Conservation (phyloP, 495 filamentous ascomycete genomes). For the Hypoxylon crocopeplum region DNA sequence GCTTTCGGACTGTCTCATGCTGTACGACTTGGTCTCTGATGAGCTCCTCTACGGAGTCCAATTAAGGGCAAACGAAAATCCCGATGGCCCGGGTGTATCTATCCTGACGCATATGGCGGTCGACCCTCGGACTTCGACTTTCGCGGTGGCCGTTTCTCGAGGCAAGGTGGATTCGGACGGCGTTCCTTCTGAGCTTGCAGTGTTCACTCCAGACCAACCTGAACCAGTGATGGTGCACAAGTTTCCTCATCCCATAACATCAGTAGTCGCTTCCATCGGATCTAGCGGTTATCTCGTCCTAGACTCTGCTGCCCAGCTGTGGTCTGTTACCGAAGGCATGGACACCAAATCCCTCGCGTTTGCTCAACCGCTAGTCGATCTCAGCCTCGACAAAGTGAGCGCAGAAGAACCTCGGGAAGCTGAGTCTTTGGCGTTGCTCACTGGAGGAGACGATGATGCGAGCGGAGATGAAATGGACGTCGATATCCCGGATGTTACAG, state of each 20-base stretch:
- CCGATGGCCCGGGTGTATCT: conserved; percentile 17
- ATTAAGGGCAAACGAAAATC: conserved; percentile 28
- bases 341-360: conserved; percentile 52
- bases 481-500: conserved; percentile 40
- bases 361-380: conserved; percentile 57
- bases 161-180: conserved; percentile 31
- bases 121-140: conserved; percentile 60
- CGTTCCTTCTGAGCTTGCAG: conserved; percentile 56
- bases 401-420: conserved; percentile 22
- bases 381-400: conserved; percentile 48
- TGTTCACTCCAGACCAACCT: conserved; percentile 60
- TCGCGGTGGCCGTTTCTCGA: conserved; percentile 62
- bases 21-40: conserved; percentile 72
- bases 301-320: conserved; percentile 65
- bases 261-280: conserved; percentile 57
- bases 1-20: conserved; percentile 65
- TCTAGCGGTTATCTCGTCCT: conserved; percentile 68
- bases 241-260: conserved; percentile 58
- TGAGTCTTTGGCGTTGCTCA: conserved; percentile 24
- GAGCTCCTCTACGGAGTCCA: conserved; percentile 59
- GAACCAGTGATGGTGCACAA: conserved; percentile 57
- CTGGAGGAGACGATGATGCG: conserved; percentile 55
- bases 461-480: conserved; percentile 54
- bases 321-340: conserved; percentile 57
- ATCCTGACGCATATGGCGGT: conserved; percentile 66